phyloP scores from a whole-genome alignment of 2,329 filamentous ascomycete species.

The Paracorniculantispora psalliotae region DNA sequence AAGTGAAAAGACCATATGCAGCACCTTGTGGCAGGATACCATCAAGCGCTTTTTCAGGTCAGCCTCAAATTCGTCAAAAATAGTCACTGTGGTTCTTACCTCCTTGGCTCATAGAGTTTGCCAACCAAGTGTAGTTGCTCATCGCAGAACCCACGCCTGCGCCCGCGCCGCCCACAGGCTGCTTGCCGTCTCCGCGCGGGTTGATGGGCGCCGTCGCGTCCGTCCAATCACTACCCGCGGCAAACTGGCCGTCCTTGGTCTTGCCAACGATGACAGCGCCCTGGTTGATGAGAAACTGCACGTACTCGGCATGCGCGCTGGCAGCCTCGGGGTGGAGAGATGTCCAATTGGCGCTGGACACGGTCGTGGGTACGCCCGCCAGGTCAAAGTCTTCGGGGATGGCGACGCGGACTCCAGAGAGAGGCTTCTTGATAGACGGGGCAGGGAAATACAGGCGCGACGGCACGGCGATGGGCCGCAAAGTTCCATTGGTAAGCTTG shows the following conservation, averaged over 20 bases:
- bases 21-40: slow-evolving; percentile 19
- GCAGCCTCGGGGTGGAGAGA: slow-evolving; percentile 42
- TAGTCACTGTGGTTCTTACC: slow-evolving; percentile 21
- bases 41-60: slow-evolving; percentile 20
- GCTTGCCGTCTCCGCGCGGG: slow-evolving; percentile 44
- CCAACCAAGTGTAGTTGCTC: slow-evolving; percentile 38
- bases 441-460: slow-evolving; percentile 31
- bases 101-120: slow-evolving; percentile 32
- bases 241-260: slow-evolving; percentile 46
- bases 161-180: slow-evolving; percentile 29
- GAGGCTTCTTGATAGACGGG: slow-evolving; percentile 26
- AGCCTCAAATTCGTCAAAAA: slow-evolving; percentile 11
- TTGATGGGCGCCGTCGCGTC: slow-evolving; percentile 38
- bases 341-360: slow-evolving; percentile 56
- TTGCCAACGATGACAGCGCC: slow-evolving; percentile 55
- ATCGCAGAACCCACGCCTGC: slow-evolving; percentile 35
- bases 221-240: slow-evolving; percentile 37
- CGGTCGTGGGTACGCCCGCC: slow-evolving; percentile 48
- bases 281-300: slow-evolving; percentile 52
- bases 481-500: slow-evolving; percentile 22
- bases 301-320: slow-evolving; percentile 41
- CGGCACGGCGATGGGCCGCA: slow-evolving; percentile 32
- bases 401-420: slow-evolving; percentile 33
- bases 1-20: slow-evolving; percentile 27
- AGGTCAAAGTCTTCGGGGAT: slow-evolving; percentile 31